A percentile compares a stretch with the other conserved stretches of the same genome.
phyloP scores from a whole-genome alignment of 345 rosid species.

The Cardamine occulta region DNA sequence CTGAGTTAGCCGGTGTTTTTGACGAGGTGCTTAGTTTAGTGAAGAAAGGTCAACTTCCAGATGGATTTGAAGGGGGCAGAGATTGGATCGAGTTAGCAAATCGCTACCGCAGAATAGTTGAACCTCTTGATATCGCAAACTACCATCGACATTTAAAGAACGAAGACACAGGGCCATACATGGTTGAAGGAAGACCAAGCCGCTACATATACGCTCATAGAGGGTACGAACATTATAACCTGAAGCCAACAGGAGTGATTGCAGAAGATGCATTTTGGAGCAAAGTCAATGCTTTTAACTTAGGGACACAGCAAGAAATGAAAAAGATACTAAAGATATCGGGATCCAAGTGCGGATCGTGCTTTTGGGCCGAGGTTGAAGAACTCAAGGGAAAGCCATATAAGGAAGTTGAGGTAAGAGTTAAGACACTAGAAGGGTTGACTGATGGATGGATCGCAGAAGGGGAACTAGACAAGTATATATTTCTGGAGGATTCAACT shows the following conservation, averaged over 20 bases:
- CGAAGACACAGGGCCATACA: slow-evolving; percentile 80
- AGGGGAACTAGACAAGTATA: slow-evolving; percentile 39
- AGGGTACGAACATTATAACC: slow-evolving; percentile 58
- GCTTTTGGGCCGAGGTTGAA: slow-evolving; percentile 84
- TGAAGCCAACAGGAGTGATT: slow-evolving; percentile 18
- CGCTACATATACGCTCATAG: slow-evolving; percentile 64
- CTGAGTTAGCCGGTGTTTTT: slow-evolving; percentile 68
- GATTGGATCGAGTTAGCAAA: slow-evolving; percentile 58
- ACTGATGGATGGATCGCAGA: slow-evolving; percentile 44
- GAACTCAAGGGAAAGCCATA: slow-evolving; percentile 51
- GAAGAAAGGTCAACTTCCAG: slow-evolving; percentile 67
- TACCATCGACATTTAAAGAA: slow-evolving; percentile 78
- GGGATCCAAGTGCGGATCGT: slow-evolving; percentile 48
- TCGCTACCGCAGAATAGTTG: slow-evolving; percentile 55
- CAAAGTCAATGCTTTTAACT: slow-evolving; percentile 17
- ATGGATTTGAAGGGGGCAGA: slow-evolving; percentile 50
- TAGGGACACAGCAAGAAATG: not conserved
- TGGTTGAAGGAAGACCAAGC: slow-evolving; percentile 63
- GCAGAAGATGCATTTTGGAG: not conserved
- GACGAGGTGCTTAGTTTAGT: slow-evolving; percentile 74
- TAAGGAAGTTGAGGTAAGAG: slow-evolving; percentile 12
- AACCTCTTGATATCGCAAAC: slow-evolving; percentile 82
- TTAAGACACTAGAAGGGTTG: slow-evolving; percentile 33
- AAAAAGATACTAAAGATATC: not conserved
- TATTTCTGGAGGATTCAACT: slow-evolving; percentile 54